phyloP scores from a whole-genome alignment of 768 basidiomycete species.

The Tephrocybe sp. region DNA sequence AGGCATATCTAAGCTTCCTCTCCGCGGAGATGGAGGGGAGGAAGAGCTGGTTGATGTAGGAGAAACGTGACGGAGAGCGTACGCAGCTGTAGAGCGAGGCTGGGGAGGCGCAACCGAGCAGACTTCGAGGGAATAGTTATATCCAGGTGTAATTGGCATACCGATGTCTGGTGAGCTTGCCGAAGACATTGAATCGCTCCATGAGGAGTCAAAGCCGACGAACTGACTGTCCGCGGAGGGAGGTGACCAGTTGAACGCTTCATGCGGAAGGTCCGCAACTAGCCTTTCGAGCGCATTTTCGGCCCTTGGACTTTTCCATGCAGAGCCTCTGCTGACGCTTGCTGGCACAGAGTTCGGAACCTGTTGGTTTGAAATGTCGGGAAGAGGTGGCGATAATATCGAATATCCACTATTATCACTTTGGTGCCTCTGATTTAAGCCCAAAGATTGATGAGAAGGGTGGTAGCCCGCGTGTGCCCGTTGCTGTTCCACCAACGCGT shows the following conservation, averaged over 20 bases:
- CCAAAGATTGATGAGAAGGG: conserved; percentile 8
- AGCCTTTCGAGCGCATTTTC: conserved; percentile 5
- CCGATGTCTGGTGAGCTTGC: conserved; percentile 20
- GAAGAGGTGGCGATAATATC: conserved; percentile 9
- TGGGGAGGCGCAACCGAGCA: conserved; percentile 31
- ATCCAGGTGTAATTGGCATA: conserved; percentile 16
- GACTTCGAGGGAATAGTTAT: conserved; percentile 27
- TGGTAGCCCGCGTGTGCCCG: conserved; percentile 7
- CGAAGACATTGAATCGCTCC: conserved; percentile 26
- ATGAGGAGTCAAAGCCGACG: conserved; percentile 24
- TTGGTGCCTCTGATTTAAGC: conserved; percentile 1
- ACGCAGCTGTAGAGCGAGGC: conserved; percentile 17
- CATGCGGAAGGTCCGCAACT: conserved; percentile 16
- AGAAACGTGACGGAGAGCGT: conserved; percentile 20
- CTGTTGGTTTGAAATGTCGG: conserved; percentile 8
- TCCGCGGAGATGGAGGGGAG: conserved; percentile 23
- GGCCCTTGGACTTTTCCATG: conserved; percentile 12
- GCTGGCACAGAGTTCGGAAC: background rate
- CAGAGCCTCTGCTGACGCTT: conserved; percentile 5
- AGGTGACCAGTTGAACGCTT: conserved; percentile 19
- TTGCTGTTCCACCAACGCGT: conserved; percentile 3
- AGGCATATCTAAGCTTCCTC: conserved; percentile 27
- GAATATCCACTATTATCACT: conserved; percentile 12
- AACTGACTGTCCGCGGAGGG: conserved; percentile 21
- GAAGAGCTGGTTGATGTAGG: conserved; percentile 20